A percentile compares a stretch with the other conserved stretches of the same genome.
Evolutionary conservation across 2,329 filamentous ascomycete genomes (phyloP).

Genomic region (Alternaria longipes): DNA sequence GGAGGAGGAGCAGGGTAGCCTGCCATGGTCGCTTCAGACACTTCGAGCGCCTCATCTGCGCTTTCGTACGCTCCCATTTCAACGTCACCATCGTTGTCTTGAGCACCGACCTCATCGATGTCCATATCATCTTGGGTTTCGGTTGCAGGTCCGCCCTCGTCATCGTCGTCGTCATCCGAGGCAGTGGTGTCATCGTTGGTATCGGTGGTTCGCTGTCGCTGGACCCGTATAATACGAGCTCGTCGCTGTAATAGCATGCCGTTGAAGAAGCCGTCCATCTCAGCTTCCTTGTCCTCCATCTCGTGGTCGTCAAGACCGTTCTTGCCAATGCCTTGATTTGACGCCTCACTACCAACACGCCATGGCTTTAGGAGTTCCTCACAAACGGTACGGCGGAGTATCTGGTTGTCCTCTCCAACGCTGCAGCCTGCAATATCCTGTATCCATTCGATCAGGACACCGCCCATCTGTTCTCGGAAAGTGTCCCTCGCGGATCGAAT

Average conservation of each 20-base stretch:
- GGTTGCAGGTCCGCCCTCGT: constrained; percentile 56
- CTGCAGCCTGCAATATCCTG: constrained; percentile 90
- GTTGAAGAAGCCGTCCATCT: constrained; percentile 40
- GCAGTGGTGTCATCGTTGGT: constrained; percentile 58
- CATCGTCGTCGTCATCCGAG: constrained; percentile 56
- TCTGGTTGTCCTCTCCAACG: constrained; percentile 79
- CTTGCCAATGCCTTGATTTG: constrained; percentile 78
- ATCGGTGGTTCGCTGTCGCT: constrained; percentile 43
- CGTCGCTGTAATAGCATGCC: constrained; percentile 40
- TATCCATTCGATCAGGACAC: constrained; percentile 96
- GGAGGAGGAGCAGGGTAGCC: constrained; percentile 71
- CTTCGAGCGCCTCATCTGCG: constrained; percentile 73
- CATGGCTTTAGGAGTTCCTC: constrained; percentile 90
- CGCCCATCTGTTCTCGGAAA: constrained; percentile 98
- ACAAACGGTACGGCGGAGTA: constrained; percentile 83
- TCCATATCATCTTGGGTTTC: constrained; percentile 59
- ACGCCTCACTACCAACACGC: constrained; percentile 84
- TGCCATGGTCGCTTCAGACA: constrained; percentile 79
- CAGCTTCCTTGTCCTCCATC: constrained; percentile 63
- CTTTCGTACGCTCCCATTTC: constrained; percentile 59
- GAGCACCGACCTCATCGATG: constrained; percentile 54
- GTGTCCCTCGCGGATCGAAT: constrained; percentile 93
- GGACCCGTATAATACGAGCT: constrained; percentile 37
- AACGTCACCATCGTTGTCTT: constrained; percentile 59
- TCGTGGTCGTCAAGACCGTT: constrained; percentile 86